Conservation (phyloP, 2,329 filamentous ascomycete species). For the Fusarium zealandicum region DNA sequence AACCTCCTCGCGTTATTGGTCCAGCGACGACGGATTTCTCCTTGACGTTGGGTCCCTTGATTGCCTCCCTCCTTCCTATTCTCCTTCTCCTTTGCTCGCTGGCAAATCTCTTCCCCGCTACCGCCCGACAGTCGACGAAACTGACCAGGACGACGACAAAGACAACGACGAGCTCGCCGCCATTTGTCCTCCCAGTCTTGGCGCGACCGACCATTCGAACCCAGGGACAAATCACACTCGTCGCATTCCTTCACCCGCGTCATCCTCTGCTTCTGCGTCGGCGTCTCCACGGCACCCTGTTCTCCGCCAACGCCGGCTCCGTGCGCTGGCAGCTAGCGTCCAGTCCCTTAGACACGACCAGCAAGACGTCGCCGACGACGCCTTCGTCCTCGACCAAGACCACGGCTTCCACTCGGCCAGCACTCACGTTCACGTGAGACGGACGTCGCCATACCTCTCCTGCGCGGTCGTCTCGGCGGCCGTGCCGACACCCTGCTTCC, state of each 20-base stretch:
- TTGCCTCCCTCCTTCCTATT: constrained; percentile 31
- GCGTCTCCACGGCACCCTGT: constrained; percentile 11
- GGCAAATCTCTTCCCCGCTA: constrained; percentile 30
- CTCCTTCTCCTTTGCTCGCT: constrained; percentile 30
- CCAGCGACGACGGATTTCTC: constrained; percentile 24
- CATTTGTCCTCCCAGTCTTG: constrained; percentile 1
- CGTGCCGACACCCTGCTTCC: constrained; percentile 52
- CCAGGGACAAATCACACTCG: constrained; percentile 19
- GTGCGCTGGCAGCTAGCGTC: constrained; percentile 24
- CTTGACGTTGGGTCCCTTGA: constrained; percentile 24
- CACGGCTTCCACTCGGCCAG: constrained; percentile 7
- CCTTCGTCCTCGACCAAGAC: neutral
- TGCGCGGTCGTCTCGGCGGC: constrained; percentile 57
- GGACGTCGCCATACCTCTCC: constrained; percentile 39
- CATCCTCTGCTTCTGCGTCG: constrained; percentile 17
- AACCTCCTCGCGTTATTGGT: constrained; percentile 30
- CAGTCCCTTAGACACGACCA: constrained; percentile 16
- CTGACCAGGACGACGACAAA: neutral
- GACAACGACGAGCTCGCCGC: constrained; percentile 1
- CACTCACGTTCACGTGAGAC: constrained; percentile 37
- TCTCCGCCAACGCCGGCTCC: constrained; percentile 30
- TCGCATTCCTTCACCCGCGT: constrained; percentile 28
- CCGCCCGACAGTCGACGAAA: constrained; percentile 23
- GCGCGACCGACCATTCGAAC: constrained; percentile 14
- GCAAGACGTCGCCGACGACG: constrained; percentile 5